Evolutionary conservation across 169 alveolate genomes (phyloP).

Genomic region (Perkinsus chesapeaki): DNA sequence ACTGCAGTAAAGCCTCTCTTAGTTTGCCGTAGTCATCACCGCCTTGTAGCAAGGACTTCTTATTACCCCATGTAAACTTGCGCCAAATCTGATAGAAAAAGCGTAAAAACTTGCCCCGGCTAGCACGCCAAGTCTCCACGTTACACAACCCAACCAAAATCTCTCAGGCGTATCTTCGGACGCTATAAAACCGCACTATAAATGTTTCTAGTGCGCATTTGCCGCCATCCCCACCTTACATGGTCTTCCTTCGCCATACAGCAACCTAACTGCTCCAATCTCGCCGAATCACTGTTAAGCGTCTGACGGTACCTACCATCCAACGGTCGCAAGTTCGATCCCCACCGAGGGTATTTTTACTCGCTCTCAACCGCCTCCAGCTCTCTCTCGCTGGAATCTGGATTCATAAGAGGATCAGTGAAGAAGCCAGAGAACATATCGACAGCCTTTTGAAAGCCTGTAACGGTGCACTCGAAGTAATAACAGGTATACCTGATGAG

Average conservation of each 20-base stretch:
- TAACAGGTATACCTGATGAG: slow-evolving; percentile 35
- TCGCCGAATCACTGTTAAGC: not conserved
- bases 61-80: not conserved
- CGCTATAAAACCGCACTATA: not conserved
- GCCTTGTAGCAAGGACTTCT: not conserved
- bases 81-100: not conserved
- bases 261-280: not conserved
- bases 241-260: not conserved
- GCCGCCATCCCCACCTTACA: not conserved
- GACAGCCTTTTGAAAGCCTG: slow-evolving; percentile 44
- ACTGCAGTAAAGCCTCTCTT: not conserved
- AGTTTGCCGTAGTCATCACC: not conserved
- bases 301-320: not conserved
- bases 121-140: not conserved
- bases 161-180: not conserved
- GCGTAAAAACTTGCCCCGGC: not conserved
- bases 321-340: not conserved
- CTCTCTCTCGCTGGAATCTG: slow-evolving; percentile 50
- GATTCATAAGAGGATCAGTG: slow-evolving; percentile 51
- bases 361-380: slow-evolving; percentile 60
- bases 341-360: not conserved
- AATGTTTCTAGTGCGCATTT: not conserved
- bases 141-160: not conserved
- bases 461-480: slow-evolving; percentile 44
- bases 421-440: slow-evolving; percentile 57